Evolutionary conservation across 192 early-diverging fungal genomes (phyloP).

Genomic region (Backusella tuberculispora): DNA sequence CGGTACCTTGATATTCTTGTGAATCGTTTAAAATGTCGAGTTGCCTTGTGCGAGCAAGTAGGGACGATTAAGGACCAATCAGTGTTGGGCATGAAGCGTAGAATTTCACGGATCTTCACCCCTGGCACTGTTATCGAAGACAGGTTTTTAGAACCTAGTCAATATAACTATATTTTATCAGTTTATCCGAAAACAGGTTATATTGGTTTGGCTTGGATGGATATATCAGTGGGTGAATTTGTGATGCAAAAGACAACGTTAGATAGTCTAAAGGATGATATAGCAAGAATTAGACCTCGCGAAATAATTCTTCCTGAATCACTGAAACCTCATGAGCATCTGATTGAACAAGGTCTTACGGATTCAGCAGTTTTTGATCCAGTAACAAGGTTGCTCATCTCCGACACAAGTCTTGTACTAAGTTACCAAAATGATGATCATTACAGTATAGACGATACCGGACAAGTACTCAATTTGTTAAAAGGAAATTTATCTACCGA

Average conservation of each 20-base stretch:
- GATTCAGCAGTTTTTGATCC: conserved; percentile 32
- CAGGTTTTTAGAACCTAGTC: conserved; percentile 59
- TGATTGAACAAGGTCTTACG: conserved; percentile 23
- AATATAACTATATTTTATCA: conserved; percentile 81
- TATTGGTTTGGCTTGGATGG: conserved; percentile 86
- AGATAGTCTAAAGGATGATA: conserved; percentile 59
- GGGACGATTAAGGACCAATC: conserved; percentile 43
- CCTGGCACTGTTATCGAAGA: conserved; percentile 88
- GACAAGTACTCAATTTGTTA: neutral
- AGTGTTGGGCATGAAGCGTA: conserved; percentile 59
- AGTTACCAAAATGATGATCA: conserved; percentile 26
- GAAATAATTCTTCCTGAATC: conserved; percentile 72
- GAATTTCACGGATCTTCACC: conserved; percentile 80
- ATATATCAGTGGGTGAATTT: conserved; percentile 91
- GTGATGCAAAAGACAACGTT: conserved; percentile 60
- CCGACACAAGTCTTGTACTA: conserved; percentile 16
- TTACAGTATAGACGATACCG: neutral
- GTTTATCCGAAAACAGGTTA: conserved; percentile 43
- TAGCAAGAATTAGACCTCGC: conserved; percentile 82
- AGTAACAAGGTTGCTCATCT: conserved; percentile 13
- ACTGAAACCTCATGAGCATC: conserved; percentile 11
- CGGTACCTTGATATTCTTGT: conserved; percentile 71
- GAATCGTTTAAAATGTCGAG: conserved; percentile 54
- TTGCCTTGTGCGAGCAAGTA: conserved; percentile 77
- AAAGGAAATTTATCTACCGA: neutral